Percentiles rank a stretch among this genome's conserved stretches.
Conservation (phyloP, 768 basidiomycete genomes). For the Boletus reticulatus region DNA sequence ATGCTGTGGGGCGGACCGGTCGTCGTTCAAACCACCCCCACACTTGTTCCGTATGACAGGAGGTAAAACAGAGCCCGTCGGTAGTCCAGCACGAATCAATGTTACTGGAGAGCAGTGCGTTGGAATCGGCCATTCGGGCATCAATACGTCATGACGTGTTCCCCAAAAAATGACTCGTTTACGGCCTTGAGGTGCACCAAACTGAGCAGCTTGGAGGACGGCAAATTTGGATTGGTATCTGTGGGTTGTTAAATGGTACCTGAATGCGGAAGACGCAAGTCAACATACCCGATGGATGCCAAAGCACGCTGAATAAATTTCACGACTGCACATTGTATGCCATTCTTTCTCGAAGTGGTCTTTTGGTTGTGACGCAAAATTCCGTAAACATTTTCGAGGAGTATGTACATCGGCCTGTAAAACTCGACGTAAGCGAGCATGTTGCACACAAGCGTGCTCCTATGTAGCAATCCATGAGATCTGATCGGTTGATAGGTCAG, state of each 20-base stretch:
- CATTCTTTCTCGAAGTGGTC: slow-evolving; percentile 34
- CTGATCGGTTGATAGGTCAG: background rate
- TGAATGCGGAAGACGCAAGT: background rate
- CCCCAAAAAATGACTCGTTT: slow-evolving; percentile 68
- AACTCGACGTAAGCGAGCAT: slow-evolving; percentile 71
- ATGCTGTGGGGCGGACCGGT: slow-evolving; percentile 58
- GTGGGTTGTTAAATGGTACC: background rate
- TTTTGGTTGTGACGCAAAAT: slow-evolving; percentile 51
- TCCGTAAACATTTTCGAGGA: slow-evolving; percentile 74
- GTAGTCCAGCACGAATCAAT: slow-evolving; percentile 37
- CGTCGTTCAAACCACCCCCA: slow-evolving; percentile 22
- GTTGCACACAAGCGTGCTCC: slow-evolving; percentile 62
- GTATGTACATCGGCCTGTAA: slow-evolving; percentile 59
- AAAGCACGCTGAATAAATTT: slow-evolving; percentile 65
- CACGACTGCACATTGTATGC: slow-evolving; percentile 54
- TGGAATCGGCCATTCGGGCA: slow-evolving; percentile 66
- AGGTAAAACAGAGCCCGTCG: slow-evolving; percentile 40
- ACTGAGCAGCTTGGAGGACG: slow-evolving; percentile 67
- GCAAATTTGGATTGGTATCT: slow-evolving; percentile 64
- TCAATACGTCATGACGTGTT: slow-evolving; percentile 50
- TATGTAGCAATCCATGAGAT: slow-evolving; percentile 18
- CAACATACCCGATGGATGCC: slow-evolving; percentile 60
- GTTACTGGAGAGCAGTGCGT: slow-evolving; percentile 48
- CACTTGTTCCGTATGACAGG: slow-evolving; percentile 45
- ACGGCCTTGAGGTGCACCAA: slow-evolving; percentile 71